Evolutionary conservation across 139 green algal genomes (phyloP).

Genomic region (Chlorella sp.): DNA sequence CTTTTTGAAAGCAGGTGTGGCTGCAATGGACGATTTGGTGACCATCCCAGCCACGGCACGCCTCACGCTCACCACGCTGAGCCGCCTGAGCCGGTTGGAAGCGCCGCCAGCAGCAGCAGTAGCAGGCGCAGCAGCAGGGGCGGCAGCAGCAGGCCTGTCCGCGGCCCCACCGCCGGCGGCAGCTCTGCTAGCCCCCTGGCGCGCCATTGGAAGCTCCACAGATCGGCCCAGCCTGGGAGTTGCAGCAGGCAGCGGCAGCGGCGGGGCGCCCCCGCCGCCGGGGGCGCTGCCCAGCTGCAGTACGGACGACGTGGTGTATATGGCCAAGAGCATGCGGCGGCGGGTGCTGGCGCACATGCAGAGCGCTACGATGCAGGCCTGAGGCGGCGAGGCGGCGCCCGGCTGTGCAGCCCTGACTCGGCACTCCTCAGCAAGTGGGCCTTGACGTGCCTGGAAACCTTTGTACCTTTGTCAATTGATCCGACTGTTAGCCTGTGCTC

Average conservation of each 20-base stretch:
- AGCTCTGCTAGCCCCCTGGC: constrained; percentile 39
- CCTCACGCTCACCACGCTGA: constrained; percentile 21
- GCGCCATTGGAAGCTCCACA: constrained; percentile 34
- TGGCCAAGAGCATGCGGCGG: constrained; percentile 9
- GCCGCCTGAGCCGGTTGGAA: constrained; percentile 23
- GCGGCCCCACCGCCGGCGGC: not conserved
- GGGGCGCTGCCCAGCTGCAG: constrained; percentile 21
- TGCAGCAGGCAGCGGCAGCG: not conserved
- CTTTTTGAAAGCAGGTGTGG: not conserved
- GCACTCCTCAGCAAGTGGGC: too few species aligned
- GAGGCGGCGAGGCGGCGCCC: not conserved
- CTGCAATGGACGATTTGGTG: constrained; percentile 33
- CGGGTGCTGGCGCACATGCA: constrained; percentile 23
- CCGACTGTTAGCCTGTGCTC: too few species aligned
- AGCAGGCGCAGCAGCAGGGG: too few species aligned
- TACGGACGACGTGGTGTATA: constrained; percentile 30
- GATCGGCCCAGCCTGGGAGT: constrained; percentile 12
- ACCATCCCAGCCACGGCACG: not conserved
- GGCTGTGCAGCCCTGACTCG: too few species aligned
- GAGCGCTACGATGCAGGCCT: constrained; percentile 8
- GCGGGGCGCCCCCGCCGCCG: not conserved
- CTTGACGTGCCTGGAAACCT: not conserved
- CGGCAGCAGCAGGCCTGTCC: not conserved
- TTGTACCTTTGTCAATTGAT: too few species aligned
- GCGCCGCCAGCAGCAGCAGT: not conserved